phyloP scores from a whole-genome alignment of 2,329 filamentous ascomycete species.

The Verticillium alfalfae region DNA sequence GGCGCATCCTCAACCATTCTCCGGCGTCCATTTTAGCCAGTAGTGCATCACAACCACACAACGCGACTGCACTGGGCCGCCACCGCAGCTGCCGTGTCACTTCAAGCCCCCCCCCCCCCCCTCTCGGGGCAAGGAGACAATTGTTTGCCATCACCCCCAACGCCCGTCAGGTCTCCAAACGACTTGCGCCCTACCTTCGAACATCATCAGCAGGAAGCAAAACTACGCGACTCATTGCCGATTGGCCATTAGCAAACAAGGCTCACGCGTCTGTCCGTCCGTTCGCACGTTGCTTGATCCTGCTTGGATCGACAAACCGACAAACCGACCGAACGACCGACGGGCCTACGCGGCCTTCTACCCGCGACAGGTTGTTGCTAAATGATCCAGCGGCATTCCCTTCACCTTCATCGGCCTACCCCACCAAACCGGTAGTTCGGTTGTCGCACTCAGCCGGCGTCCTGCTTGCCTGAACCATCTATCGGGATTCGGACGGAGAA shows the following conservation, averaged over 20 bases:
- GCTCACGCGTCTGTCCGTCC: neutral
- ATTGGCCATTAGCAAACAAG: neutral
- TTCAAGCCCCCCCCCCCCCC: neutral
- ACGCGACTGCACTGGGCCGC: neutral
- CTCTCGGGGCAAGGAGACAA: neutral
- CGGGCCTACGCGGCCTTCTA: neutral
- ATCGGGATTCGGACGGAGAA: neutral
- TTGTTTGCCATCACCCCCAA: neutral
- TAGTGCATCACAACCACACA: neutral
- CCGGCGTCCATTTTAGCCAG: neutral
- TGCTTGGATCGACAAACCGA: neutral
- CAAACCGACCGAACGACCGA: neutral
- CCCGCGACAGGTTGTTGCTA: neutral
- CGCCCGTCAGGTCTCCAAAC: neutral
- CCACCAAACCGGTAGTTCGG: neutral
- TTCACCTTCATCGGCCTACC: neutral
- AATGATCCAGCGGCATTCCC: neutral
- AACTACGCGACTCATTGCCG: neutral
- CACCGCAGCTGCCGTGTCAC: neutral
- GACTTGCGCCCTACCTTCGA: neutral
- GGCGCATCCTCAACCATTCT: neutral
- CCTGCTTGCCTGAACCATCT: neutral
- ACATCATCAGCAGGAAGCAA: neutral
- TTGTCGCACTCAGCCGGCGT: neutral
- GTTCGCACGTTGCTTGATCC: neutral